phyloP scores from a whole-genome alignment of 2,329 filamentous ascomycete genomes.

The Fusarium palustre region DNA sequence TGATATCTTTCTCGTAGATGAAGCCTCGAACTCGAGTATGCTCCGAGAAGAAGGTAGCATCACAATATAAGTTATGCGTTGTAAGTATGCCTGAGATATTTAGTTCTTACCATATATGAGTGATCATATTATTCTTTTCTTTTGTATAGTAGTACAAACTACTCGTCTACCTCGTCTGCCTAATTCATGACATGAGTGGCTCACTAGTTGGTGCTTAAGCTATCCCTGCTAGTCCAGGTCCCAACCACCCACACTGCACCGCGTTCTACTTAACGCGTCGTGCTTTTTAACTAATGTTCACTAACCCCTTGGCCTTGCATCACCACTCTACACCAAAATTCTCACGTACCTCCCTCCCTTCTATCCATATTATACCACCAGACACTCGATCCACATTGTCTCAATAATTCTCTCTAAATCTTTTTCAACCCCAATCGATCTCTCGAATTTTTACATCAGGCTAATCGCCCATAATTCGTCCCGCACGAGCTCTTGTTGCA shows the following conservation, averaged over 20 bases:
- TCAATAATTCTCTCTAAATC: background rate
- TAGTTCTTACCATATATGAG: background rate
- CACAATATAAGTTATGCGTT: background rate
- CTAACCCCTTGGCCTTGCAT: slow-evolving; percentile 34
- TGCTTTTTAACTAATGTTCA: slow-evolving; percentile 3
- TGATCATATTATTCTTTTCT: background rate
- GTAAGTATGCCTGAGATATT: background rate
- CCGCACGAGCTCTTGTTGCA: slow-evolving; percentile 10
- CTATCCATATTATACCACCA: slow-evolving; percentile 9
- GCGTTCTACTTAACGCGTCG: slow-evolving; percentile 42
- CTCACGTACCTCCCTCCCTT: slow-evolving; percentile 18
- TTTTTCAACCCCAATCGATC: background rate
- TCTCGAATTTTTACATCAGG: background rate
- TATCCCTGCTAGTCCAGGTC: slow-evolving; percentile 30
- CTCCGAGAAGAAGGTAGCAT: background rate
- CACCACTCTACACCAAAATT: slow-evolving; percentile 31
- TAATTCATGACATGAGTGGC: slow-evolving; percentile 31
- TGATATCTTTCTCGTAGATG: background rate
- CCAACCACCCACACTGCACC: slow-evolving; percentile 38
- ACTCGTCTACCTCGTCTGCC: slow-evolving; percentile 3
- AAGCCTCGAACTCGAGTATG: background rate
- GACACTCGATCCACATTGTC: background rate
- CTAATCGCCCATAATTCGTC: slow-evolving; percentile 35
- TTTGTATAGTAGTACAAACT: background rate
- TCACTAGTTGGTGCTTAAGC: slow-evolving; percentile 32